These are phyloP conservation scores for Xylariaceae sp. DNA, from an alignment of 2,329 filamentous ascomycete genomes.

Conservation along the genomic window DNA sequence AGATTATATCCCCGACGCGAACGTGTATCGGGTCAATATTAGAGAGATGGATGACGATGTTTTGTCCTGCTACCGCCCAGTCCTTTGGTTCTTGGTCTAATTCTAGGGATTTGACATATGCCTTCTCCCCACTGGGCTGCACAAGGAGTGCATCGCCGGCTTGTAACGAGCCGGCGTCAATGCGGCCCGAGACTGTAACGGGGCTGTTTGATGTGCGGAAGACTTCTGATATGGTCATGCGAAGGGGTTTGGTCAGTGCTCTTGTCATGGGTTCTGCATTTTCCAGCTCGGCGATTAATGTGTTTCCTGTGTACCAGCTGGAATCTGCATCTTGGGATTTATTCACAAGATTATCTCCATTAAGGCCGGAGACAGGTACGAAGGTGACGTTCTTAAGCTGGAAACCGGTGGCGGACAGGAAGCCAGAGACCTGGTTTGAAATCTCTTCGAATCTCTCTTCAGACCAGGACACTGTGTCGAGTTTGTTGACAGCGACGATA, in stretches of 20 bases:
- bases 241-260: slow-evolving; percentile 72
- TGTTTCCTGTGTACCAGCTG: slow-evolving; percentile 77
- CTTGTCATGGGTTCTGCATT: slow-evolving; percentile 69
- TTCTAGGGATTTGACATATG: slow-evolving; percentile 76
- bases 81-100: slow-evolving; percentile 69
- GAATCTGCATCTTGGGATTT: slow-evolving; percentile 52
- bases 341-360: slow-evolving; percentile 77
- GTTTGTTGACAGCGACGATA: slow-evolving; percentile 91
- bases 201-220: slow-evolving; percentile 79
- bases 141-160: slow-evolving; percentile 75
- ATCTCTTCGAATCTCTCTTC: slow-evolving; percentile 82
- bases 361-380: slow-evolving; percentile 83
- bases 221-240: slow-evolving; percentile 83
- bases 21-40: slow-evolving; percentile 84
- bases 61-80: slow-evolving; percentile 92
- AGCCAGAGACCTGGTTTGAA: slow-evolving; percentile 73
- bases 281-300: slow-evolving; percentile 80
- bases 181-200: slow-evolving; percentile 77
- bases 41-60: slow-evolving; percentile 75
- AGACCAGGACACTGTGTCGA: slow-evolving; percentile 83
- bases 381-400: slow-evolving; percentile 76
- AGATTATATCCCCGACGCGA: slow-evolving; percentile 81
- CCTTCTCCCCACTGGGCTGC: slow-evolving; percentile 77
- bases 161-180: slow-evolving; percentile 82
- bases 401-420: slow-evolving; percentile 80